Conservation (phyloP, 495 filamentous ascomycete genomes). For the Neurospora sp. region DNA sequence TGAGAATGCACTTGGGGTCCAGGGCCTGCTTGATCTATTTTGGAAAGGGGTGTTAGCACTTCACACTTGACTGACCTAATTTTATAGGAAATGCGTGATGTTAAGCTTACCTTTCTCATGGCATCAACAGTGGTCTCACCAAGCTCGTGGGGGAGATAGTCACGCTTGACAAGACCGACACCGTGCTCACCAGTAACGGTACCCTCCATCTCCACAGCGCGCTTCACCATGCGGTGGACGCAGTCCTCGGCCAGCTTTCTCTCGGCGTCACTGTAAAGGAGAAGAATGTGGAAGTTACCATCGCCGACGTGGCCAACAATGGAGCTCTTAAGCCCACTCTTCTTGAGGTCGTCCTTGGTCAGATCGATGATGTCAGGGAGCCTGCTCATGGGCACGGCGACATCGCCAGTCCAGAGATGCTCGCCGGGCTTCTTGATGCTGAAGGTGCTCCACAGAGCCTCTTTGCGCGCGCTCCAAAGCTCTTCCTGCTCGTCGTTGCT, state of each 20-base stretch:
- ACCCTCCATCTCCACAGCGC: slow-evolving; percentile 72
- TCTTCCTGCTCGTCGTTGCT: slow-evolving; percentile 58
- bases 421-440: slow-evolving; percentile 46
- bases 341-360: slow-evolving; percentile 61
- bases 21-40: slow-evolving; percentile 55
- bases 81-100: not conserved
- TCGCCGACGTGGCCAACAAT: slow-evolving; percentile 81
- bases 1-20: slow-evolving; percentile 67
- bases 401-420: slow-evolving; percentile 75
- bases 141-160: slow-evolving; percentile 67
- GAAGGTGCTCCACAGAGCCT: slow-evolving; percentile 71
- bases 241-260: slow-evolving; percentile 54
- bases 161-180: slow-evolving; percentile 70
- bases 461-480: slow-evolving; percentile 82
- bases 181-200: slow-evolving; percentile 81
- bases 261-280: slow-evolving; percentile 61
- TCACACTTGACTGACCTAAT: not conserved
- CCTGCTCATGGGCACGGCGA: slow-evolving; percentile 66
- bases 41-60: not conserved
- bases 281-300: slow-evolving; percentile 74
- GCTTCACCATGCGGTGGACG: slow-evolving; percentile 75
- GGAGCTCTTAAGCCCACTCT: slow-evolving; percentile 54
- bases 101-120: slow-evolving; percentile 57
- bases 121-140: slow-evolving; percentile 62
- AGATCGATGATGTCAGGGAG: slow-evolving; percentile 68